These are phyloP conservation scores for Aspergillus fijiensis DNA, from an alignment of 2,329 filamentous ascomycete genomes.

Conservation along the genomic window DNA sequence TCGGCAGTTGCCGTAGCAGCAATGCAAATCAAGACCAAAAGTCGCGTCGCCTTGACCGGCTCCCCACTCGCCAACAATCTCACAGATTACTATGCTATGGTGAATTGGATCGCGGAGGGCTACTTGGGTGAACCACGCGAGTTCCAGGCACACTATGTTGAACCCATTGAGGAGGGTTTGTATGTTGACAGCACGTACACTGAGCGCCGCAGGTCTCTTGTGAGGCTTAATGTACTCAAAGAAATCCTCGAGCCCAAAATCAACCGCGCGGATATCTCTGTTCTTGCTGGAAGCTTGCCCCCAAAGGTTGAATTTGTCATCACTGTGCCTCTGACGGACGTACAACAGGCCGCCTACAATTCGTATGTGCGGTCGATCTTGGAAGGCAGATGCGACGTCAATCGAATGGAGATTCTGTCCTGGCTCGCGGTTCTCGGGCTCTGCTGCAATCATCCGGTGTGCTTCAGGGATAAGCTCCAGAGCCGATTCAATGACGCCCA, in stretches of 20 bases:
- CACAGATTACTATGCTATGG: constrained; percentile 80
- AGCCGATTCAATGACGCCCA: constrained; percentile 32
- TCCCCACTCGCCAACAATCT: constrained; percentile 85
- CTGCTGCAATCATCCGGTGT: constrained; percentile 59
- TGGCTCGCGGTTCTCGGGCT: constrained; percentile 55
- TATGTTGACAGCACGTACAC: constrained; percentile 59
- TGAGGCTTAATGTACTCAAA: constrained; percentile 69
- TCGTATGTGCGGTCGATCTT: constrained; percentile 49
- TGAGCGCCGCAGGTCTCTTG: constrained; percentile 62
- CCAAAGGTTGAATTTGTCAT: constrained; percentile 80
- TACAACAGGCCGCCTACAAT: constrained; percentile 66
- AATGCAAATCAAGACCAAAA: constrained; percentile 62
- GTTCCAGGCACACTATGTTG: constrained; percentile 69
- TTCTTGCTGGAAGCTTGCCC: constrained; percentile 66
- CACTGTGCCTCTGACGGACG: constrained; percentile 64
- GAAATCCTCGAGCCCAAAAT: constrained; percentile 74
- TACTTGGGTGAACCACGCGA: constrained; percentile 69
- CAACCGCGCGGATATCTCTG: constrained; percentile 68
- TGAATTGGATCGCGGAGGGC: constrained; percentile 79
- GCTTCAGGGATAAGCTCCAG: constrained; percentile 53
- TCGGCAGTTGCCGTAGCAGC: constrained; percentile 57
- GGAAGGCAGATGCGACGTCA: constrained; percentile 32
- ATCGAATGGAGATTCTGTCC: constrained; percentile 51
- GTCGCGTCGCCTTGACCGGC: constrained; percentile 79
- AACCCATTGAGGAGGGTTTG: constrained; percentile 71